Evolutionary conservation across 2,329 filamentous ascomycete genomes (phyloP).

Genomic region (Trichoderma harzianum): DNA sequence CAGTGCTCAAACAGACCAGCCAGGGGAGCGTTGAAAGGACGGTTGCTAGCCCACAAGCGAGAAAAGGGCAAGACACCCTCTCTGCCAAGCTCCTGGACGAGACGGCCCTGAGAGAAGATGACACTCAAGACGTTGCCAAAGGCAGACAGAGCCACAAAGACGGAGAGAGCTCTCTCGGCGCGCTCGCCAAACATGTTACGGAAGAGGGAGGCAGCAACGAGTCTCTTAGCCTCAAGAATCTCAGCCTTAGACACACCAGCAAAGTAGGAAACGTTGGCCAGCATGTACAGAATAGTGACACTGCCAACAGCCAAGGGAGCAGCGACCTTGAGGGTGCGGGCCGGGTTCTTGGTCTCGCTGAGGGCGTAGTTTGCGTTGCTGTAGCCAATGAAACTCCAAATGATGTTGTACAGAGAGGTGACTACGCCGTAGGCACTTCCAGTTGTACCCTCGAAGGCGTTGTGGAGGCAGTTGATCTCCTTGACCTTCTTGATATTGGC

Average conservation of each 20-base stretch:
- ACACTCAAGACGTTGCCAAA: conserved; percentile 66
- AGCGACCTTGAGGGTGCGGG: conserved; percentile 62
- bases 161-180: conserved; percentile 58
- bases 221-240: conserved; percentile 48
- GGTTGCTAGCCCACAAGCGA: conserved; percentile 60
- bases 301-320: conserved; percentile 57
- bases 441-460: conserved; percentile 64
- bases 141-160: conserved; percentile 65
- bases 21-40: conserved; percentile 60
- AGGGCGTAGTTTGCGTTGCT: conserved; percentile 66
- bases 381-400: conserved; percentile 68
- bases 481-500: conserved; percentile 58
- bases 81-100: conserved; percentile 63
- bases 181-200: conserved; percentile 51
- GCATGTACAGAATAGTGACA: conserved; percentile 61
- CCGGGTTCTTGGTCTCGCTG: conserved; percentile 63
- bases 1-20: conserved; percentile 62
- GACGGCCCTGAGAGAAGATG: conserved; percentile 65
- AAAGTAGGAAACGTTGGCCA: conserved; percentile 66
- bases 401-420: conserved; percentile 69
- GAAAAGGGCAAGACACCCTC: conserved; percentile 65
- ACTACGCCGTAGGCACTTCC: conserved; percentile 64
- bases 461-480: conserved; percentile 57
- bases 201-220: conserved; percentile 54
- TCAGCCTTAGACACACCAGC: conserved; percentile 53